Conservation (phyloP, 1,284 basidiomycete species). For the Trametes polyzona region DNA sequence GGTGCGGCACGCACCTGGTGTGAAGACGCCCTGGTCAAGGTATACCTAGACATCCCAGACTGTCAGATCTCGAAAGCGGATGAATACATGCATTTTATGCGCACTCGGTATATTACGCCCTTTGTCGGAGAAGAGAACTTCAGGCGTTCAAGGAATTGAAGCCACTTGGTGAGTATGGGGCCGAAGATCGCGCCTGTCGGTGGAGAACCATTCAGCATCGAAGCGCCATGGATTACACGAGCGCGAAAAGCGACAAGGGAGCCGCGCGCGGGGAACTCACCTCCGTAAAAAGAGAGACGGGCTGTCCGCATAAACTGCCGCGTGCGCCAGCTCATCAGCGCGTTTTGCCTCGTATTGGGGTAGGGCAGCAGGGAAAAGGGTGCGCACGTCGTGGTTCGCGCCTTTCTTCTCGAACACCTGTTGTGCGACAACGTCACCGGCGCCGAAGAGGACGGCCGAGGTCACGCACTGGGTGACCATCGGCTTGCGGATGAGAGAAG, state of each 20-base stretch:
- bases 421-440: slow-evolving; percentile 85
- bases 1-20: slow-evolving; percentile 52
- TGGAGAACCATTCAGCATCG: background rate
- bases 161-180: slow-evolving; percentile 77
- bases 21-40: slow-evolving; percentile 74
- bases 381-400: slow-evolving; percentile 68
- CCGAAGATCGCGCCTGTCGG: slow-evolving; percentile 65
- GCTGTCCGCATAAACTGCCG: slow-evolving; percentile 70
- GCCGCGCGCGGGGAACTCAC: slow-evolving; percentile 37
- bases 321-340: background rate
- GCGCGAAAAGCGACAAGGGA: background rate
- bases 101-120: slow-evolving; percentile 62
- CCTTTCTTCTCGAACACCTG: slow-evolving; percentile 77
- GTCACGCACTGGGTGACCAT: slow-evolving; percentile 67
- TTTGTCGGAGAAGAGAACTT: slow-evolving; percentile 61
- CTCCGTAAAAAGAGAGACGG: slow-evolving; percentile 76
- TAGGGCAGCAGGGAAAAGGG: background rate
- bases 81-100: slow-evolving; percentile 16
- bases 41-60: slow-evolving; percentile 56
- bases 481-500: slow-evolving; percentile 65
- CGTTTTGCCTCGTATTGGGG: background rate
- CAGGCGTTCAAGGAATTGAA: slow-evolving; percentile 63
- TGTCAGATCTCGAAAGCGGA: background rate
- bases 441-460: slow-evolving; percentile 70
- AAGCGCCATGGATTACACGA: no score